Evolutionary conservation across 2,329 filamentous ascomycete genomes (phyloP).

Genomic region (Keithomyces neogunnii): DNA sequence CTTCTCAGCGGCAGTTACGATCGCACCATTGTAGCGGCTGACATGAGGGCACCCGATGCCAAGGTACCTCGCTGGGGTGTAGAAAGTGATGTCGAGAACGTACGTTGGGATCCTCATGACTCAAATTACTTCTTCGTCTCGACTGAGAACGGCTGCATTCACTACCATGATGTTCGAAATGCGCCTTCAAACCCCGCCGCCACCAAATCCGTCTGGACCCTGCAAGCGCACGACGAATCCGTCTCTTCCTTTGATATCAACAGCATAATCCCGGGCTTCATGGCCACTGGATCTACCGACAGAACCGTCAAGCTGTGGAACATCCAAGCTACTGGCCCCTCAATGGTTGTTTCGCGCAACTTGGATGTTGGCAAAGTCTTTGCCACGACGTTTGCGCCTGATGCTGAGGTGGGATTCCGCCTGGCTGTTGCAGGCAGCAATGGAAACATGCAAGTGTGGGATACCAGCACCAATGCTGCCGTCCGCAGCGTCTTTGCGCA

Average conservation of each 20-base stretch:
- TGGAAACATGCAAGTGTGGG: conserved; percentile 88
- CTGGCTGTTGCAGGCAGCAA: conserved; percentile 92
- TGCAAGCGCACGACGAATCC: conserved; percentile 91
- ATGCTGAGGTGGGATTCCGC: conserved; percentile 83
- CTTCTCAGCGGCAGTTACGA: conserved; percentile 93
- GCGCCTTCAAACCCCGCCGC: conserved; percentile 62
- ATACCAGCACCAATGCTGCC: conserved; percentile 84
- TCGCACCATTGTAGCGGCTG: conserved; percentile 83
- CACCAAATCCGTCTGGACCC: conserved; percentile 83
- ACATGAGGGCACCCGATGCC: conserved; percentile 88
- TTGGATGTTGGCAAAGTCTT: conserved; percentile 94
- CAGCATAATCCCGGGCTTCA: conserved; percentile 77
- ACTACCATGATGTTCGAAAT: conserved; percentile 82
- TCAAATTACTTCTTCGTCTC: conserved; percentile 91
- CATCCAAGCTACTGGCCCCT: conserved; percentile 69
- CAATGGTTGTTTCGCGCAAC: conserved; percentile 85
- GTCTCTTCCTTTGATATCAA: conserved; percentile 93
- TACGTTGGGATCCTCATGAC: conserved; percentile 90
- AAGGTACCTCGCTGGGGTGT: conserved; percentile 82
- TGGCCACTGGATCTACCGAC: conserved; percentile 89
- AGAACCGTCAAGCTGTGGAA: conserved; percentile 98
- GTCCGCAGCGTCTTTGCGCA: conserved; percentile 77
- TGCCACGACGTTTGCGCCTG: conserved; percentile 81
- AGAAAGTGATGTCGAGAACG: conserved; percentile 88
- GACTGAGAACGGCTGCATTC: conserved; percentile 83